Conservation (phyloP, 176 grass and related monocot species). For the Aegilops sharonensis region DNA sequence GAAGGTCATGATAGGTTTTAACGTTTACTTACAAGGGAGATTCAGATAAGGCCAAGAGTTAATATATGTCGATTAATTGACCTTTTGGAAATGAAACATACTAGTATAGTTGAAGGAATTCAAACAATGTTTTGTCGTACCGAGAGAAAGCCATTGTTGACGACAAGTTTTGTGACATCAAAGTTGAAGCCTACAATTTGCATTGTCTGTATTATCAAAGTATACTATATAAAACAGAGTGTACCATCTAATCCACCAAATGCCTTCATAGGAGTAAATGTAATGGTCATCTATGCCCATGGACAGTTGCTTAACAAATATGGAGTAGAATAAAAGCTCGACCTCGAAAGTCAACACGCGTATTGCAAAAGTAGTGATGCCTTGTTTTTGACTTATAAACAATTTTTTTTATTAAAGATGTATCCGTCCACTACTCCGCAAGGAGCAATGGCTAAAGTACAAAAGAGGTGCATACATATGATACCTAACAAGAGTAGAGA, state of each 20-base stretch:
- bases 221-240: neutral
- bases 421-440: slow-evolving; percentile 23
- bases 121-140: neutral
- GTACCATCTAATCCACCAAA: neutral
- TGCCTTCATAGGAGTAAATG: neutral
- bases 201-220: neutral
- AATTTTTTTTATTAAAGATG: no score
- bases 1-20: neutral
- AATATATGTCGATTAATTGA: neutral
- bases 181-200: slow-evolving; percentile 13
- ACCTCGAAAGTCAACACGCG: neutral
- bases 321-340: neutral
- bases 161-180: slow-evolving; percentile 15
- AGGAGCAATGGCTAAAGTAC: slow-evolving; percentile 31
- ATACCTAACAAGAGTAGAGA: neutral
- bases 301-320: neutral
- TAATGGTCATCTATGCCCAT: neutral
- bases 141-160: neutral
- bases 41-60: neutral
- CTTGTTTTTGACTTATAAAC: neutral
- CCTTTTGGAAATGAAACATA: neutral
- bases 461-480: neutral
- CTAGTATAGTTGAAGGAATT: slow-evolving; percentile 6
- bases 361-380: neutral
- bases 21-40: slow-evolving; percentile 1